Evolutionary conservation across 495 filamentous ascomycete species (phyloP), one percentile per base, ranked within the genome.

Genomic region (Neurospora tetrasperma): DNA sequence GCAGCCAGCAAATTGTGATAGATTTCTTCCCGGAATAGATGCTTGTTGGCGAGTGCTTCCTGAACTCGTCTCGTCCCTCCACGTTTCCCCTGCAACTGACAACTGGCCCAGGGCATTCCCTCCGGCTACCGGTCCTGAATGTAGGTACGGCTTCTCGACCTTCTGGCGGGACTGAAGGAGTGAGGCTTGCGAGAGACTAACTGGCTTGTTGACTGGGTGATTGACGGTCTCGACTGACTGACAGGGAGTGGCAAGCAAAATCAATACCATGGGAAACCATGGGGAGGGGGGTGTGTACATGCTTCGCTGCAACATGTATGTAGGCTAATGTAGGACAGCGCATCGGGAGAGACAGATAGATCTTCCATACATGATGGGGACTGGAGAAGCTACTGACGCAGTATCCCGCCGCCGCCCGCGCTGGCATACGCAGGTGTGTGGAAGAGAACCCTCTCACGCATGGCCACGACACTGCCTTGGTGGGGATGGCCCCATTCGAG

Each of bases 391-490:
- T 62, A 69, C 62, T 70, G 62, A 69, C 41, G 74, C 77, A 69
- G 74, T 72, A 71, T 76, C 72, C 75, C 75, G 77, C 54, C 71
- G 75, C 71, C 75, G 72, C 73, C 73, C 75, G 75, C 71, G 27
- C 42, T 75, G 73, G 71, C 72, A 73, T 70, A 69, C 38, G 69
- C 54, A 66, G 54, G 54, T 66, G 27, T 66, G 54, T 66, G 54
- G 54, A 35, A 66, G 54, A 66, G 54, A 66, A 40, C 20, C 70
- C 70, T 54, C 70, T 54, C 70, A 59, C 31, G 42, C 39, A 48
- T 43, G 70, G 70, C 42, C 70, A 71, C 70, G 70, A 71, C 70
- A 54, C 54, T 66, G 48, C 48, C 27, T 66, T 66, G 54, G 54
- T 66, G 54, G 54, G 54, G 54, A 62, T 62, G 54, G 54, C 54